Evolutionary conservation across 495 filamentous ascomycete genomes (phyloP).

Genomic region (Penicillium waksmanii): DNA sequence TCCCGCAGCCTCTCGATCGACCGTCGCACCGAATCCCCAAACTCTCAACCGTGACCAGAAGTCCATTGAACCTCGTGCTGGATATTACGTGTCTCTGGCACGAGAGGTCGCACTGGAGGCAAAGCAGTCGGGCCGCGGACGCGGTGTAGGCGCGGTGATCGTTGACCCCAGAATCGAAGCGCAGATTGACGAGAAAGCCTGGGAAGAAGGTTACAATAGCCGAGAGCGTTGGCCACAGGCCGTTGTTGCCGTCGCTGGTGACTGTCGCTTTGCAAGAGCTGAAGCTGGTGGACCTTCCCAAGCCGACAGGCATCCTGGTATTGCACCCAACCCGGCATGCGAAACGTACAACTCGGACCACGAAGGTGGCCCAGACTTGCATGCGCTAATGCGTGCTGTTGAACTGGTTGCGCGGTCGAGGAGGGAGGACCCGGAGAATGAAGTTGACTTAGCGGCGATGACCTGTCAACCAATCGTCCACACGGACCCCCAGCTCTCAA

Average conservation of each 20-base stretch:
- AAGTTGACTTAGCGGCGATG: neutral
- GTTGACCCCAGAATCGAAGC: conserved; percentile 59
- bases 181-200: conserved; percentile 26
- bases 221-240: conserved; percentile 38
- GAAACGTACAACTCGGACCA: conserved; percentile 35
- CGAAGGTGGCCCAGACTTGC: conserved; percentile 75
- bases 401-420: conserved; percentile 80
- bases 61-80: conserved; percentile 57
- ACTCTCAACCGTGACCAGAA: conserved; percentile 60
- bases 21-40: conserved; percentile 50
- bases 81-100: conserved; percentile 71
- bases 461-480: neutral
- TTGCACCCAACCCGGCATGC: conserved; percentile 35
- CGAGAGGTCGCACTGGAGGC: conserved; percentile 62
- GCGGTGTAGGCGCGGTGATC: conserved; percentile 79
- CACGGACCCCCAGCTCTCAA: conserved; percentile 19
- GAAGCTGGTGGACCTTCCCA: conserved; percentile 41
- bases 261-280: conserved; percentile 68
- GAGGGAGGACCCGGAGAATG: conserved; percentile 26
- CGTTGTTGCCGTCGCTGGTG: conserved; percentile 74
- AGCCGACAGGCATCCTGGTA: conserved; percentile 23
- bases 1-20: conserved; percentile 61
- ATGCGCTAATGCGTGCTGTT: conserved; percentile 84
- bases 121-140: conserved; percentile 60
- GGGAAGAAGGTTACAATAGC: conserved; percentile 25